phyloP scores from a whole-genome alignment of 2,329 filamentous ascomycete species.

The Chrysosphaeria jannelii region DNA sequence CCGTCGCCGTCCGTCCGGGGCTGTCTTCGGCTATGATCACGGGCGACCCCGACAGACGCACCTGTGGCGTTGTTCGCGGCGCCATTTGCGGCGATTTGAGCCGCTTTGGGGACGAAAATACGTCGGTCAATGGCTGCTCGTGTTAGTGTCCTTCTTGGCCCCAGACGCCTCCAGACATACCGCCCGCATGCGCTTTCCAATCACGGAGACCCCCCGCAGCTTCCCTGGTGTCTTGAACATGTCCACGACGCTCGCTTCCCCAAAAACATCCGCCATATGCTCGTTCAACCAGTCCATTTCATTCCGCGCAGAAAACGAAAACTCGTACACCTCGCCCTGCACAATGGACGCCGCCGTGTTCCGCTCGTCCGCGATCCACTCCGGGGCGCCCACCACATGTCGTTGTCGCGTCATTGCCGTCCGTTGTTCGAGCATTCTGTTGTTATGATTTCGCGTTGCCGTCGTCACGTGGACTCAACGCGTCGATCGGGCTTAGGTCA shows the following conservation, averaged over 20 bases:
- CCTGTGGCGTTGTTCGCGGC: too few relatives aligned
- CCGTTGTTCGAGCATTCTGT: too few relatives aligned
- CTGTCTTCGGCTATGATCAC: too few relatives aligned
- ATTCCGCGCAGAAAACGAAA: slow-evolving; percentile 70
- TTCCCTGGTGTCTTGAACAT: slow-evolving; percentile 89
- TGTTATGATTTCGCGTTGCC: too few relatives aligned
- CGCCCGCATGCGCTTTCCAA: too few relatives aligned
- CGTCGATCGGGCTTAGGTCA: too few relatives aligned
- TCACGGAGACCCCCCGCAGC: slow-evolving; percentile 42
- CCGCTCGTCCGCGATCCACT: slow-evolving; percentile 70
- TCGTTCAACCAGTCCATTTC: slow-evolving; percentile 97
- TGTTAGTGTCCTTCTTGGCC: slow-evolving; percentile 27
- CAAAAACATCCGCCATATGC: slow-evolving; percentile 88
- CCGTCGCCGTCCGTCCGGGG: too few relatives aligned
- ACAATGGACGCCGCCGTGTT: slow-evolving; percentile 47
- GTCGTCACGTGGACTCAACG: too few relatives aligned
- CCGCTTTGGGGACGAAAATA: slow-evolving; percentile 25
- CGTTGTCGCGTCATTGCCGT: slow-evolving; percentile 23
- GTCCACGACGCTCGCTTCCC: slow-evolving; percentile 62
- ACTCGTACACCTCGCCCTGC: slow-evolving; percentile 67
- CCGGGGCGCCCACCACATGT: slow-evolving; percentile 44
- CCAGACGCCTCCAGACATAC: slow-evolving; percentile 22
- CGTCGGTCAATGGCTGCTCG: slow-evolving; percentile 24
- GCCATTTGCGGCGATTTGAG: too few relatives aligned
- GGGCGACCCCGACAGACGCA: too few relatives aligned